Conservation (phyloP, 2,329 filamentous ascomycete genomes). For the Aspergillus bombycis region DNA sequence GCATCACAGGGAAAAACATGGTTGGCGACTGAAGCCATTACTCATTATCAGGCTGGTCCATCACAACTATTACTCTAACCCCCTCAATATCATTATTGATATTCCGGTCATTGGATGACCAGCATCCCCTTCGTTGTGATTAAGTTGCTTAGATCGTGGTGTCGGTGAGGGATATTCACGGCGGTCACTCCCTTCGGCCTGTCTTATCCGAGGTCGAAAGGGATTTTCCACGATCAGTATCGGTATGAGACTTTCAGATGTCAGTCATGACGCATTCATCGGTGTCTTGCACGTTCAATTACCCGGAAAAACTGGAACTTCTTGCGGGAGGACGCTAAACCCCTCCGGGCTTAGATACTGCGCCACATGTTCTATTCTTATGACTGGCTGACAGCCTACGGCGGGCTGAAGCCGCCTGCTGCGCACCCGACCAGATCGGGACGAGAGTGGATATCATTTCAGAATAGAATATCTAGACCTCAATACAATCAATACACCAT, state of each 20-base stretch:
- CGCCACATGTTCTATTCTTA: conserved; percentile 4
- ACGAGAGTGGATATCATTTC: background rate
- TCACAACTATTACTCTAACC: background rate
- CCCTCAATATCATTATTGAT: background rate
- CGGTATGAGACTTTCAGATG: background rate
- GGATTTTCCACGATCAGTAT: background rate
- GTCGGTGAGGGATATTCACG: background rate
- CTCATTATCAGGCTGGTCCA: background rate
- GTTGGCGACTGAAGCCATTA: conserved; percentile 4
- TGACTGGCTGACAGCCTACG: background rate
- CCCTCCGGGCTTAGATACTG: background rate
- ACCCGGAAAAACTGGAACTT: background rate
- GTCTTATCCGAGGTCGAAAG: background rate
- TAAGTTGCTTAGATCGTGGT: background rate
- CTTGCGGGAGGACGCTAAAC: background rate
- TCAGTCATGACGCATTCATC: conserved; percentile 1
- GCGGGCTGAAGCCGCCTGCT: background rate
- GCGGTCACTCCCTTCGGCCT: background rate
- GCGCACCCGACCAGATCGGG: background rate
- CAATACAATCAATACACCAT: too few relatives aligned
- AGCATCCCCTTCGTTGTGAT: background rate
- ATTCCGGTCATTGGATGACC: background rate
- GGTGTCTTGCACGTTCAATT: background rate
- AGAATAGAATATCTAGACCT: too few relatives aligned
- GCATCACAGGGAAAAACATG: background rate